A percentile compares a stretch with the other conserved stretches of the same genome.
These are phyloP conservation scores for Pelargonium nanum DNA, from an alignment of 345 rosid species.

Conservation along the genomic window DNA sequence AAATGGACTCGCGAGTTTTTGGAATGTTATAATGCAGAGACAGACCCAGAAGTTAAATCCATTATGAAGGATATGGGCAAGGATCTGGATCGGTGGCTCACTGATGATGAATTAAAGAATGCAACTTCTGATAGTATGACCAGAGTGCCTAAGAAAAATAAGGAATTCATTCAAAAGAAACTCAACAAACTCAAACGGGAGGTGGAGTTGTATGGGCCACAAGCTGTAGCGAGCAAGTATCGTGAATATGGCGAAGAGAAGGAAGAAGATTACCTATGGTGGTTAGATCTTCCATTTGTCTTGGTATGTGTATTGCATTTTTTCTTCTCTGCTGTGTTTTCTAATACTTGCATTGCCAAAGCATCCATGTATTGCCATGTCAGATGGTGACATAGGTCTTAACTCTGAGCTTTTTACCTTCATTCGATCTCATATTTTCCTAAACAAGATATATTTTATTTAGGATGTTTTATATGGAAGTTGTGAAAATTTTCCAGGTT, in stretches of 20 bases:
- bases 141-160: slow-evolving; percentile 46
- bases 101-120: slow-evolving; percentile 78
- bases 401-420: too few relatives aligned
- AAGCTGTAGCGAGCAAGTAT: slow-evolving; percentile 87
- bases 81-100: slow-evolving; percentile 87
- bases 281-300: slow-evolving; percentile 88
- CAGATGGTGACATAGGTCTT: too few relatives aligned
- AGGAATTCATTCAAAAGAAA: slow-evolving; percentile 65
- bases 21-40: slow-evolving; percentile 71
- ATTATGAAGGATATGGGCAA: slow-evolving; percentile 78
- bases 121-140: slow-evolving; percentile 66
- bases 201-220: slow-evolving; percentile 87
- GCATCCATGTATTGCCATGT: too few relatives aligned
- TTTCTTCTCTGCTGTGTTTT: too few relatives aligned
- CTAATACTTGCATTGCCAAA: neutral
- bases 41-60: slow-evolving; percentile 75
- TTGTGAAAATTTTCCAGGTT: too few relatives aligned
- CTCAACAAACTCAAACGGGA: slow-evolving; percentile 72
- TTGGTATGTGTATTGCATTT: slow-evolving; percentile 31
- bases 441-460: too few relatives aligned
- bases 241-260: slow-evolving; percentile 69
- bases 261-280: slow-evolving; percentile 83
- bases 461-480: too few relatives aligned
- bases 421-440: too few relatives aligned
- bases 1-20: slow-evolving; percentile 82